Conservation (phyloP, 257 asterid genomes). For the Anisodus tanguticus region DNA sequence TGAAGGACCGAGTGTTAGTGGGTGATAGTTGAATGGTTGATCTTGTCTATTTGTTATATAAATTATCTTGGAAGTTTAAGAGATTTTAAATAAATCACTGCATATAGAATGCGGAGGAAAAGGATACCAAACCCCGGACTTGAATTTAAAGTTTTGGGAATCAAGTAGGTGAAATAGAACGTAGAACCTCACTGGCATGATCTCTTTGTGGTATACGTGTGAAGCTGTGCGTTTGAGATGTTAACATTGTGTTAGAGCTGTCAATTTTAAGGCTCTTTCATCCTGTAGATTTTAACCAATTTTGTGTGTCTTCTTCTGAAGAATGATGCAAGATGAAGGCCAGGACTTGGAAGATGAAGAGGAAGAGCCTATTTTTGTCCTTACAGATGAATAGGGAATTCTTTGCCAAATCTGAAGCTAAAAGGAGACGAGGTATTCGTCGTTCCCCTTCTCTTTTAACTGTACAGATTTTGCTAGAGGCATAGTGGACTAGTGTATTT, state of each 20-base stretch:
- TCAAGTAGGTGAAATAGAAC: background rate
- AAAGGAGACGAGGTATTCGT: constrained; percentile 65
- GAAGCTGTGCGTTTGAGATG: background rate
- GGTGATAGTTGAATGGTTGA: background rate
- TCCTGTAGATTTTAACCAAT: background rate
- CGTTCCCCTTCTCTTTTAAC: background rate
- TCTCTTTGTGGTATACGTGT: background rate
- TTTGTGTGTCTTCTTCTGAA: constrained; percentile 27
- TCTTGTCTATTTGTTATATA: background rate
- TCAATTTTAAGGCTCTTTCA: background rate
- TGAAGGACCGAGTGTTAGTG: background rate
- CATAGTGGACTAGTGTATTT: constrained; percentile 22
- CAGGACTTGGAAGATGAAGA: constrained; percentile 56
- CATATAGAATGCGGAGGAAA: background rate
- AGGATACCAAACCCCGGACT: background rate
- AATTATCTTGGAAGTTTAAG: background rate
- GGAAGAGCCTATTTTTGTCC: constrained; percentile 73
- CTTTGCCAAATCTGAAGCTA: constrained; percentile 90
- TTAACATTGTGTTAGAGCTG: background rate
- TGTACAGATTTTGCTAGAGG: background rate
- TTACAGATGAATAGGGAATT: constrained; percentile 90
- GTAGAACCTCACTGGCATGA: constrained; percentile 2
- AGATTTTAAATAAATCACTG: background rate
- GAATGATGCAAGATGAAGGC: constrained; percentile 45
- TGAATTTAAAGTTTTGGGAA: background rate